These are phyloP conservation scores for Fusarium agapanthi DNA, from an alignment of 2,329 filamentous ascomycete genomes.

Conservation along the genomic window DNA sequence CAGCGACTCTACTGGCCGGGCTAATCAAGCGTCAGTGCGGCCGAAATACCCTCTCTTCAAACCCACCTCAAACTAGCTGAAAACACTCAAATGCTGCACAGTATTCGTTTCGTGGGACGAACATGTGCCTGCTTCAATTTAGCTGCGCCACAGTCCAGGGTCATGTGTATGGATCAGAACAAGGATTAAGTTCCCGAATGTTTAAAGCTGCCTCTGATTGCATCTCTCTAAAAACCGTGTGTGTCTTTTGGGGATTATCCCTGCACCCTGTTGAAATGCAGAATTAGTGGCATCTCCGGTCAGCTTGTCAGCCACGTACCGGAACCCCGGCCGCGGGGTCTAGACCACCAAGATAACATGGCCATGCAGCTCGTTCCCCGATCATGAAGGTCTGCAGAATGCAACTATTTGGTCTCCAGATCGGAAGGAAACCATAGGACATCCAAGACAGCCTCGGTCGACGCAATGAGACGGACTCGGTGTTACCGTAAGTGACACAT, in stretches of 20 bases:
- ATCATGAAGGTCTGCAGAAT: slow-evolving; percentile 2
- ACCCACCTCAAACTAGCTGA: background rate
- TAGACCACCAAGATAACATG: slow-evolving; percentile 17
- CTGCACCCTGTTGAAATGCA: background rate
- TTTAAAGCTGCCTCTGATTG: slow-evolving; percentile 5
- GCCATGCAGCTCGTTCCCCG: slow-evolving; percentile 4
- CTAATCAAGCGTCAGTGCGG: background rate
- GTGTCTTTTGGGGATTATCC: background rate
- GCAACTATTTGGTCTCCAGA: slow-evolving; percentile 11
- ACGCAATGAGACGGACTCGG: background rate
- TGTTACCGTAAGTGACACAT: slow-evolving; percentile 3
- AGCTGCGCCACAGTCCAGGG: slow-evolving; percentile 10
- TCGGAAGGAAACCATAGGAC: slow-evolving; percentile 9
- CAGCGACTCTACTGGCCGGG: background rate
- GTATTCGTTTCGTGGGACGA: background rate
- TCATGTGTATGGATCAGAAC: slow-evolving; percentile 4
- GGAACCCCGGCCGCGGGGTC: slow-evolving; percentile 23
- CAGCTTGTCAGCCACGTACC: slow-evolving; percentile 5
- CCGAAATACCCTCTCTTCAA: background rate
- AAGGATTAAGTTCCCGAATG: slow-evolving; percentile 18
- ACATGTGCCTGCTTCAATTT: background rate
- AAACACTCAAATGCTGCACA: background rate
- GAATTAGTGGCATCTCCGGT: background rate
- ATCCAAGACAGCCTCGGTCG: background rate
- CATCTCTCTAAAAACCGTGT: background rate